Percentiles rank a stretch among this genome's conserved stretches.
phyloP scores from a whole-genome alignment of 805 yeast genomes.

The Saturnispora hagleri region DNA sequence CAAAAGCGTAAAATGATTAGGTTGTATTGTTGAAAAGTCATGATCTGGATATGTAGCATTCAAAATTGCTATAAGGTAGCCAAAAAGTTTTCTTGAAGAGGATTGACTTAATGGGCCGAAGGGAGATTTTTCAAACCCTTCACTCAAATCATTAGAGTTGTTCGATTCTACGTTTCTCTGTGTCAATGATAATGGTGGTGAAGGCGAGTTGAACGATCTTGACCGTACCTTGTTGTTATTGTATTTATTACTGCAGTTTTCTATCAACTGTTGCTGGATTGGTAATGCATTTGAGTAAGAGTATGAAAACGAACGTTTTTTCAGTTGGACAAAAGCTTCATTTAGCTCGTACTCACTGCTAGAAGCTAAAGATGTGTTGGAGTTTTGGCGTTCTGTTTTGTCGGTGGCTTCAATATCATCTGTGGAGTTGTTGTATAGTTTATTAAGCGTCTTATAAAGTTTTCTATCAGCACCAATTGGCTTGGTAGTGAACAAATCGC shows the following conservation, averaged over 20 bases:
- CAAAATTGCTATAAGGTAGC: slow-evolving; percentile 80
- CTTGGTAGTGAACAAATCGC: slow-evolving; percentile 91
- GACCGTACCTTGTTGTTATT: slow-evolving; percentile 17
- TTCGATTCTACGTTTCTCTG: neutral
- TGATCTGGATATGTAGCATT: slow-evolving; percentile 95
- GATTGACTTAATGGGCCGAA: slow-evolving; percentile 86
- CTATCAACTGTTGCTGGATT: slow-evolving; percentile 10
- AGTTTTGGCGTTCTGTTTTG: slow-evolving; percentile 15
- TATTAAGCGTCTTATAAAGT: slow-evolving; percentile 78
- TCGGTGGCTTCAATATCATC: slow-evolving; percentile 4
- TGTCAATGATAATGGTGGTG: slow-evolving; percentile 14
- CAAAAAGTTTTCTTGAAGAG: slow-evolving; percentile 83
- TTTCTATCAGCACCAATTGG: slow-evolving; percentile 87
- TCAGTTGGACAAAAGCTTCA: slow-evolving; percentile 25
- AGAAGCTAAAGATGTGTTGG: slow-evolving; percentile 15
- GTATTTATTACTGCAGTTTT: neutral
- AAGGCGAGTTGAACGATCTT: slow-evolving; percentile 25
- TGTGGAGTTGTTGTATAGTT: slow-evolving; percentile 30
- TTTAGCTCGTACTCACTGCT: slow-evolving; percentile 15
- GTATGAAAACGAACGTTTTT: slow-evolving; percentile 26
- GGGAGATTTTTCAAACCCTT: slow-evolving; percentile 37
- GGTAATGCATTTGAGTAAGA: slow-evolving; percentile 20
- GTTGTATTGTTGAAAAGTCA: slow-evolving; percentile 82
- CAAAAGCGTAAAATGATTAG: slow-evolving; percentile 59
- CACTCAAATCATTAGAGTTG: neutral